These are phyloP conservation scores for Luffa aegyptiaca DNA, from an alignment of 306 rosid genomes.

Conservation along the genomic window DNA sequence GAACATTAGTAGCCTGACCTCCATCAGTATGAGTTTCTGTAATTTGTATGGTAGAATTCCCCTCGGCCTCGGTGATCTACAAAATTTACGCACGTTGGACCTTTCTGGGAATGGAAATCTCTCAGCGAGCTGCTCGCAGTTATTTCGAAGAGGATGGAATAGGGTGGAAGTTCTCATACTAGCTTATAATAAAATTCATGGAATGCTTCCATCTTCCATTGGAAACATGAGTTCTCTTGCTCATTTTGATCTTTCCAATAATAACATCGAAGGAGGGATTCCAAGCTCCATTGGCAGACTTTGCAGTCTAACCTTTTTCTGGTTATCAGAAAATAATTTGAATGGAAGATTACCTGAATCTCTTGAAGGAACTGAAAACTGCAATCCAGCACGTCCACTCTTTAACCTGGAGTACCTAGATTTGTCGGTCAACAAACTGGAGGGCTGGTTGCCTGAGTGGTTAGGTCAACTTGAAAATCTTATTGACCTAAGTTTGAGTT, in stretches of 20 bases:
- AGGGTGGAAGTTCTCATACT: slow-evolving; percentile 14
- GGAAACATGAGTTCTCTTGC: slow-evolving; percentile 37
- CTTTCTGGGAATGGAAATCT: slow-evolving; percentile 11
- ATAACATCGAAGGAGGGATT: slow-evolving; percentile 25
- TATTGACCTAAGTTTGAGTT: background rate
- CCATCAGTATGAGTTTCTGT: slow-evolving; percentile 1
- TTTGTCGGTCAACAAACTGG: slow-evolving; percentile 15
- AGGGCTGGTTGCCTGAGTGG: slow-evolving; percentile 33
- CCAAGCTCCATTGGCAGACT: slow-evolving; percentile 26
- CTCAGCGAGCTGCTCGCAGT: slow-evolving; percentile 27
- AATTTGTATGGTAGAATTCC: slow-evolving; percentile 35
- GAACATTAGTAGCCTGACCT: slow-evolving; percentile 23
- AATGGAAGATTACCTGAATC: slow-evolving; percentile 23
- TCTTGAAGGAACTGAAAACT: slow-evolving; percentile 18
- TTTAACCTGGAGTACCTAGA: slow-evolving; percentile 3
- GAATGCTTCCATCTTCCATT: slow-evolving; percentile 22
- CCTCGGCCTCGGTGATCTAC: slow-evolving; percentile 24
- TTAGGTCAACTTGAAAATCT: slow-evolving; percentile 23
- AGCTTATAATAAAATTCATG: slow-evolving; percentile 16
- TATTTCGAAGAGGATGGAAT: slow-evolving; percentile 26
- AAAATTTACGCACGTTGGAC: slow-evolving; percentile 15
- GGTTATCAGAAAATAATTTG: slow-evolving; percentile 16
- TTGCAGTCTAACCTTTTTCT: slow-evolving; percentile 5
- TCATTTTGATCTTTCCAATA: background rate
- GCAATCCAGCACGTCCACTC: slow-evolving; percentile 12